These are phyloP conservation scores for Ceratocystis destructans DNA, from an alignment of 2,329 filamentous ascomycete species.

Conservation along the genomic window DNA sequence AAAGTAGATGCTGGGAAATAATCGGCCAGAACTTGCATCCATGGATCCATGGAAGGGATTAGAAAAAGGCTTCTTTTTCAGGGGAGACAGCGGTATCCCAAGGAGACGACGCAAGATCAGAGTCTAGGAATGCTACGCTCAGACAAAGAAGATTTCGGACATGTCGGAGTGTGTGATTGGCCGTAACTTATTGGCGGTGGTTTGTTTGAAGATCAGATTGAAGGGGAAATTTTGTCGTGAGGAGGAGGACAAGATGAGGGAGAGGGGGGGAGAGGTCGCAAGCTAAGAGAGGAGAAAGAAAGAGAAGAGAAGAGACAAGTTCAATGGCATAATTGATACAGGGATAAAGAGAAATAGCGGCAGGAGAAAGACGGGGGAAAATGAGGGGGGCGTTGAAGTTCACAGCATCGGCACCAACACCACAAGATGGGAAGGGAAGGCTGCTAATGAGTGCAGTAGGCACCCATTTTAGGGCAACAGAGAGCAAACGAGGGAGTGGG, in stretches of 20 bases:
- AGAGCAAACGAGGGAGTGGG: neutral
- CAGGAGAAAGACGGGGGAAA: neutral
- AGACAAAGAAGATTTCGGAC: neutral
- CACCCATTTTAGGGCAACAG: neutral
- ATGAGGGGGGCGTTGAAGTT: neutral
- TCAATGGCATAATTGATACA: neutral
- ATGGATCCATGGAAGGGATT: constrained; percentile 2
- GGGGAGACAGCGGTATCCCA: neutral
- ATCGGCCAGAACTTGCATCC: neutral
- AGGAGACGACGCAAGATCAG: neutral
- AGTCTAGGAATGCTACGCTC: neutral
- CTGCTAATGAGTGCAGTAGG: neutral
- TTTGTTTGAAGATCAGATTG: neutral
- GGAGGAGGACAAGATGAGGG: no score
- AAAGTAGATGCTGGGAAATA: neutral
- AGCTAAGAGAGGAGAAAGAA: neutral
- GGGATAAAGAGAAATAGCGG: neutral
- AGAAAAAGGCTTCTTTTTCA: constrained; percentile 4
- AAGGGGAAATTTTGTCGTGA: no score
- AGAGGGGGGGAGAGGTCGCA: neutral
- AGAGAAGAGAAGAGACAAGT: neutral
- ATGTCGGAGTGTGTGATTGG: neutral
- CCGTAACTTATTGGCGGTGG: neutral
- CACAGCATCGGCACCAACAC: neutral
- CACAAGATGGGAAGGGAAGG: neutral